phyloP scores from a whole-genome alignment of 2,329 filamentous ascomycete genomes.

The Podosphaera xanthii region DNA sequence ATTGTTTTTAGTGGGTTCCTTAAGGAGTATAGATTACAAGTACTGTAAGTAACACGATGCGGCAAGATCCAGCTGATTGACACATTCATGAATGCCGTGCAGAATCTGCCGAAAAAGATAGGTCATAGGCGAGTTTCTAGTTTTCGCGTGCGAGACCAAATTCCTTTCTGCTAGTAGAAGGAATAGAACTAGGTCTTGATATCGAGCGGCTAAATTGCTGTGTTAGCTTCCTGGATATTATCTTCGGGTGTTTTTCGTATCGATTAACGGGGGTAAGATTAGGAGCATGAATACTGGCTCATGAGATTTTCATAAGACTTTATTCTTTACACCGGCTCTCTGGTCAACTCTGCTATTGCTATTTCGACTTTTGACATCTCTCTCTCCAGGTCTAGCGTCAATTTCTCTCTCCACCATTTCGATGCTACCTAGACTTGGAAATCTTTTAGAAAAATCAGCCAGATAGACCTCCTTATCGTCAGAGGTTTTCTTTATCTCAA shows the following conservation, averaged over 20 bases:
- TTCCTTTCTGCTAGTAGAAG: background rate
- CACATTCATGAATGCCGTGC: background rate
- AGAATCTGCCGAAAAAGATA: background rate
- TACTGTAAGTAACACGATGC: background rate
- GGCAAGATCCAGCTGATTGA: background rate
- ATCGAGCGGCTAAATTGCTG: background rate
- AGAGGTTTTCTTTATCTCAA: conserved; percentile 26
- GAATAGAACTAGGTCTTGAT: background rate
- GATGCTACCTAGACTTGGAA: conserved; percentile 62
- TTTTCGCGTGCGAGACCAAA: background rate
- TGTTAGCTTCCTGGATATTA: background rate
- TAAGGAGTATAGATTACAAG: background rate
- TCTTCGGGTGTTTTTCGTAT: background rate
- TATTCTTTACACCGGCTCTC: background rate
- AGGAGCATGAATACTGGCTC: background rate
- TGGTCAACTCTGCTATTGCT: background rate
- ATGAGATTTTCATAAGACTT: background rate
- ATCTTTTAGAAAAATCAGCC: conserved; percentile 56
- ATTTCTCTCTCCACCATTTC: conserved; percentile 30
- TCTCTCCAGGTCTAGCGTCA: conserved; percentile 1
- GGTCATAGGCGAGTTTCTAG: background rate
- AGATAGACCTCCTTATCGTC: conserved; percentile 40
- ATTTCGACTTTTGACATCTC: background rate
- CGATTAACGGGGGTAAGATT: background rate
- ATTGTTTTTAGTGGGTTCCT: background rate